A percentile compares a stretch with the other conserved stretches of the same genome.
Evolutionary conservation across 2,329 filamentous ascomycete genomes (phyloP).

Genomic region (Scopulariopsis brevicaulis): DNA sequence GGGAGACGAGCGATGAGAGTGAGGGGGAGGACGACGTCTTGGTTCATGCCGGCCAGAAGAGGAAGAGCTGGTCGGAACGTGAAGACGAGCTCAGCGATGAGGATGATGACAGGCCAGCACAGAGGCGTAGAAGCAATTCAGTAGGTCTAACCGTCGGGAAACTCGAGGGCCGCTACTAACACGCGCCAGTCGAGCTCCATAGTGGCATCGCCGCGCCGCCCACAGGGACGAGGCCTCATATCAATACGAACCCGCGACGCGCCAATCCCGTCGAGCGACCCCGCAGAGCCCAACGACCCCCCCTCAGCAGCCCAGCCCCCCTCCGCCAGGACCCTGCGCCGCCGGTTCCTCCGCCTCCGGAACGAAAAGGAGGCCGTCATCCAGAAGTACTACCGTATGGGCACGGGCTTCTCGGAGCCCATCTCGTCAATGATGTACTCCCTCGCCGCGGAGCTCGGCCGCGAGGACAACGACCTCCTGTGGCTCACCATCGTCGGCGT

Average conservation of each 20-base stretch:
- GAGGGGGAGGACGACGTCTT: conserved; percentile 40
- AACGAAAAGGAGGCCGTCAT: conserved; percentile 67
- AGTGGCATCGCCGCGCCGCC: conserved; percentile 49
- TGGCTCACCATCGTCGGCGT: conserved; percentile 95
- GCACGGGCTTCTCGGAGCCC: conserved; percentile 87
- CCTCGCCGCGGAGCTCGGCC: conserved; percentile 83
- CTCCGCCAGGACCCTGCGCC: conserved; percentile 61
- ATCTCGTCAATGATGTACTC: conserved; percentile 93
- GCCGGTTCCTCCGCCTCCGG: conserved; percentile 63
- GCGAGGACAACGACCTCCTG: conserved; percentile 91
- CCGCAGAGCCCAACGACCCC: conserved; percentile 25
- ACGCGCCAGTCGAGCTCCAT: conserved; percentile 50
- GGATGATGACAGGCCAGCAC: conserved; percentile 64
- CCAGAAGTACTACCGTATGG: conserved; percentile 73
- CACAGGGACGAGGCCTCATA: conserved; percentile 47
- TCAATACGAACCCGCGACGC: conserved; percentile 36
- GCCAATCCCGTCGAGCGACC: conserved; percentile 33
- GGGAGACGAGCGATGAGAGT: conserved; percentile 45
- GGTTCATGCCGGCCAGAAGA: conserved; percentile 48
- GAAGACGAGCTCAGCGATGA: conserved; percentile 61
- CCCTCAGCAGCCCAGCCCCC: conserved; percentile 47
- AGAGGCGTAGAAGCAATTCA: conserved; percentile 79
- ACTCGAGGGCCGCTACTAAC: background rate
- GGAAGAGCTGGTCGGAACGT: conserved; percentile 67
- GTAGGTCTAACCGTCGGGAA: conserved; percentile 34